Base-by-base conservation (phyloP, 108 stramenopile genomes). In the Fistulifera solaris region DNA sequence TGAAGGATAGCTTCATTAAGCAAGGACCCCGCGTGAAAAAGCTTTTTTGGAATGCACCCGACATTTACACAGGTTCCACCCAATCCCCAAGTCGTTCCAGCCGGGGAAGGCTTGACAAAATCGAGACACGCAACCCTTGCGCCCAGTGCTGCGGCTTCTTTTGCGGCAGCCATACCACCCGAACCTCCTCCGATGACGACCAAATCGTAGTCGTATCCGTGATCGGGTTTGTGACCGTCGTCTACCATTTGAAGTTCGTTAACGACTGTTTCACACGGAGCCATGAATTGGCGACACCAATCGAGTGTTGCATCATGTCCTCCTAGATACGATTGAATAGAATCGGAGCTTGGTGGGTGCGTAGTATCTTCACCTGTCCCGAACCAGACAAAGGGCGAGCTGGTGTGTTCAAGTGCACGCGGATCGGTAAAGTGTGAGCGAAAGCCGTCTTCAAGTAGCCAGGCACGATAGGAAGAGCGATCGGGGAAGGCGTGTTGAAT, bases 31-130 rank as follows among this genome's bases (percentile, higher is more conserved):
- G 80, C 72, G 62, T 99, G 97, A 85, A 93, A 96, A 12, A 99
- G 76, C 59, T 99, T 98, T 75, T 98, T 98, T 53, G 99, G 99
- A 61, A 99, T 98, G 75, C 99, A 99, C 7, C 44, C 44, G 8
- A 89, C 87, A 55, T 89, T 85, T 58, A 99, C 99, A 66, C 97
- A 98, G 1, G 97, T 99, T 19, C 99, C 99, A 13, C 99, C 99
- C 19, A 99, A 67, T 16, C 97, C 97, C 97, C 97, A 98, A 21
- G 70, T 78, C 52, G 92, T 88, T 53, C 97, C 96, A 15, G 76
- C 72, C 3, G 95, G 94, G 40, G 79, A 82, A 8, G 99, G 98
- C 53, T 96, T 96, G 62, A 98, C 97, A 63, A 80, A 97, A 66
- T 99, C 99, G 27, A 96, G 68, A 17, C 93, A 75, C 38, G 96